phyloP scores from a whole-genome alignment of 2,329 filamentous ascomycete genomes.

The Fusarium mexicanum region DNA sequence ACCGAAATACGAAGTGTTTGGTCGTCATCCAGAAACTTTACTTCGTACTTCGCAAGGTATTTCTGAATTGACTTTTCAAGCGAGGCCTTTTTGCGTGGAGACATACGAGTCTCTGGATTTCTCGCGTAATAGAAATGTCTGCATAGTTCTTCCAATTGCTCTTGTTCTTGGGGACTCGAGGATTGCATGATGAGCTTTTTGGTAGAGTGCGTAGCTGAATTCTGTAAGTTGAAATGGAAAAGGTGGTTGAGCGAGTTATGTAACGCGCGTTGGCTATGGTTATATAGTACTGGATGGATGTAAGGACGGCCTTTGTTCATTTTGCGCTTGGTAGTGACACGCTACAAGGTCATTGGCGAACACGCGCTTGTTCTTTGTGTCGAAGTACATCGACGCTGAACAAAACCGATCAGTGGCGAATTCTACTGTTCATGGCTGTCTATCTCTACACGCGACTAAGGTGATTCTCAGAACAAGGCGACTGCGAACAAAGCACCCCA shows the following conservation, averaged over 20 bases:
- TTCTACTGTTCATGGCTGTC: rapidly evolving
- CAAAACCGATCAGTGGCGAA: rapidly evolving
- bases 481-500: rapidly evolving
- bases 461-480: rapidly evolving
- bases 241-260: too few relatives aligned
- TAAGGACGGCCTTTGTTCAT: too few relatives aligned
- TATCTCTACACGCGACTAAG: rapidly evolving
- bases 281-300: not conserved
- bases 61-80: not conserved
- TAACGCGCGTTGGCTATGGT: not conserved
- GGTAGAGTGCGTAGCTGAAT: not conserved
- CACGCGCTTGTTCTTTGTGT: not conserved
- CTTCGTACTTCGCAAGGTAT: not conserved
- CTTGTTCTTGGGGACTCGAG: not conserved
- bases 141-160: not conserved
- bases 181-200: not conserved
- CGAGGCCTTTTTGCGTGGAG: rapidly evolving
- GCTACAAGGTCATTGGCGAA: not conserved
- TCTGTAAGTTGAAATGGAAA: not conserved
- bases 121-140: not conserved
- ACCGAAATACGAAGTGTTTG: not conserved
- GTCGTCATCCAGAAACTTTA: not conserved
- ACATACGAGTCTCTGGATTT: not conserved
- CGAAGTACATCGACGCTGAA: not conserved
- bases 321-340: not conserved